Base-by-base conservation (phyloP, 1,139 yeast species). In the Candida pseudoviswanathii region DNA sequence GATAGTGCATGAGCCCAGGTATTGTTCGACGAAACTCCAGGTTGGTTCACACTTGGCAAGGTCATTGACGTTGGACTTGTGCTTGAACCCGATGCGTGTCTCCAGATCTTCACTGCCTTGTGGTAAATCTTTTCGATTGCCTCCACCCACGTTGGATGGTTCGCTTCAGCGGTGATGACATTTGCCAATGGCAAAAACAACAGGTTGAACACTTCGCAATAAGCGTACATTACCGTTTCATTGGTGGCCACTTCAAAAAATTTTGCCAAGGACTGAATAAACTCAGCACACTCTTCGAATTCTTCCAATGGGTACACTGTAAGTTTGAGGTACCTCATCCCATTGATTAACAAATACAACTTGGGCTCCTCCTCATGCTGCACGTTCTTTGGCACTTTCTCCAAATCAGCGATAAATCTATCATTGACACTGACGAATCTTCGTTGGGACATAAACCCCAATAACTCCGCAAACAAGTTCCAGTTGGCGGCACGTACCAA, bases 111-210 rank as follows among this genome's bases (percentile, higher is more conserved):
- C 31, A 58, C 57, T 2, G 86, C 82, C 51, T 79, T 79, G 10
- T 78, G 67, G 62, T 80, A 86, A 2, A 91, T 80, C 21, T 73
- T 68, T 32, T 80, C 81, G 48, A 90, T 80, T 0, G 97, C 95
- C 46, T 84, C 88, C 0, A 86, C 85, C 99, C 99, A 95, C 0
- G 88, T 84, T 2, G 99, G 99, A 65, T 91, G 96, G 61, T 95
- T 94, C 0, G 91, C 91, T 64, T 95, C 99, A 0, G 97, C 99
- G 0, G 97, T 89, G 33, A 92, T 77, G 2, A 82, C 77, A 21
- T 90, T 95, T 0, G 97, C 96, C 39, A 94, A 69, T 0, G 98
- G 96, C 41, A 89, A 68, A 2, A 95, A 68, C 38, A 95, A 76
- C 51, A 82, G 85, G 48, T 87, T 78, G 41, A 92, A 74, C 1